A percentile compares a stretch with the other conserved stretches of the same genome.
Evolutionary conservation across 345 rosid genomes (phyloP).

Genomic region (Citrus medica): DNA sequence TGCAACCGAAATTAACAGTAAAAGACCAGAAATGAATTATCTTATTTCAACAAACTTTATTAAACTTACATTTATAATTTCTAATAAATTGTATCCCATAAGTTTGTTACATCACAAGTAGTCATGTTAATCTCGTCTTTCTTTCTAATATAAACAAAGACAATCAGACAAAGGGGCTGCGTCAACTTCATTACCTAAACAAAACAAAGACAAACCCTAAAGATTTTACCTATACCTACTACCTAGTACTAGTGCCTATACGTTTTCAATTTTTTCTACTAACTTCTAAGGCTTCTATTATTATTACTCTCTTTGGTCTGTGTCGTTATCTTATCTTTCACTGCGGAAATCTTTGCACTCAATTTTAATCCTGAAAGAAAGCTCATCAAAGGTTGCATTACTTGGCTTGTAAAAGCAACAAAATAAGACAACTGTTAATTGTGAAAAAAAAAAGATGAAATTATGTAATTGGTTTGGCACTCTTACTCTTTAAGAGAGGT

Average conservation of each 20-base stretch:
- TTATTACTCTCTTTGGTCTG: neutral
- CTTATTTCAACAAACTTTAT: too few relatives aligned
- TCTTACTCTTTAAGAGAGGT: too few relatives aligned
- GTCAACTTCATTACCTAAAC: neutral
- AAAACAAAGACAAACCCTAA: neutral
- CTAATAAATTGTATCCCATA: too few relatives aligned
- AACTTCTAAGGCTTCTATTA: neutral
- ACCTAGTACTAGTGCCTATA: neutral
- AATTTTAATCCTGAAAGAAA: conserved; percentile 1
- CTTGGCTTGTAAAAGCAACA: neutral
- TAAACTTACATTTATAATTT: too few relatives aligned
- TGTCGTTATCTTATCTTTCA: neutral
- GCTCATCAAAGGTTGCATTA: neutral
- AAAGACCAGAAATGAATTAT: neutral
- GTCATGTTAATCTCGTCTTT: neutral
- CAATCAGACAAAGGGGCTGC: neutral
- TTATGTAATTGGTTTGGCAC: neutral
- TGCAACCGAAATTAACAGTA: neutral
- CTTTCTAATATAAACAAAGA: neutral
- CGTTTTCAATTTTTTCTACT: too few relatives aligned
- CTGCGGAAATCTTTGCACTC: neutral
- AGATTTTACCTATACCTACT: neutral
- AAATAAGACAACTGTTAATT: neutral
- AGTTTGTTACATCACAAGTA: neutral
- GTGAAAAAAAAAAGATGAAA: neutral